Evolutionary conservation across 2,329 filamentous ascomycete species (phyloP), one percentile per base, ranked within the genome.

Genomic region (Fusarium sp.): DNA sequence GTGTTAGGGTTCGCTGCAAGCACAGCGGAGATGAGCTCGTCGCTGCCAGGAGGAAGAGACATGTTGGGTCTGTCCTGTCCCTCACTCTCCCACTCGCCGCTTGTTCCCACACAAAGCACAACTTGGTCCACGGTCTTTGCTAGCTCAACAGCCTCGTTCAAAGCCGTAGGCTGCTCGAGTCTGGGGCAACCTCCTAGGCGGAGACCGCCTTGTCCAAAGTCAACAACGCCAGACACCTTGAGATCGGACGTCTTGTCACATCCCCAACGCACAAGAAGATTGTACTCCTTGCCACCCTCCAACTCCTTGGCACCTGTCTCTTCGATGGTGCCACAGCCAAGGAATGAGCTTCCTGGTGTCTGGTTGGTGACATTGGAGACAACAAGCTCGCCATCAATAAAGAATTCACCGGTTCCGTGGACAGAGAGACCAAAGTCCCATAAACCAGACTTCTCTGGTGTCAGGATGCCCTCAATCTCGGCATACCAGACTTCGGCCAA

Each of bases 401-500:
- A 82, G 24, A 83, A 77, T 60, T 82, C 76, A 1, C 75, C 80
- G 0, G 81, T 82, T 33, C 82, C 82, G 50, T 78, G 78, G 6
- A 81, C 78, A 0, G 80, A 78, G 6, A 83, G 69, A 8, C 80
- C 81, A 45, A 82, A 81, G 20, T 83, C 81, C 75, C 78, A 82
- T 45, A 73, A 68, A 2, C 77, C 78, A 0, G 66, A 65, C 6
- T 64, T 65, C 54, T 73, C 74, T 5, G 79, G 76, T 3, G 71
- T 66, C 10, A 79, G 68, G 14, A 74, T 43, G 14, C 77, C 76
- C 24, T 79, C 78, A 3, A 72, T 68, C 50, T 77, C 73, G 5
- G 72, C 76, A 48, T 77, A 80, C 74, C 75, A 80, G 7, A 75
- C 31, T 3, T 73, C 66, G 1, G 66, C 67, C 9, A 79, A 64